Base-by-base conservation (phyloP, 768 basidiomycete species). In the Neoboletus magnificus region DNA sequence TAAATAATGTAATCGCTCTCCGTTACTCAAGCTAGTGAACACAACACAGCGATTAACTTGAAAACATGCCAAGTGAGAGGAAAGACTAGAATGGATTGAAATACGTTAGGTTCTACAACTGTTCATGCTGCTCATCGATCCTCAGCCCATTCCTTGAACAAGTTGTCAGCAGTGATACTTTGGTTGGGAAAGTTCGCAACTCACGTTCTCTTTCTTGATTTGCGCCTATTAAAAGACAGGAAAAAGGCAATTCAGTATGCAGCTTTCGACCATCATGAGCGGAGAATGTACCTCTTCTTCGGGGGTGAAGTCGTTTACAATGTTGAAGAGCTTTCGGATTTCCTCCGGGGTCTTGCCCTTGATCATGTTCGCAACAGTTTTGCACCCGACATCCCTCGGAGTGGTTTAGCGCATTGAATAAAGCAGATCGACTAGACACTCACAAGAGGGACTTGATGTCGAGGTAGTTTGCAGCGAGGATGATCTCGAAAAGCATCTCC, bases 321-420 rank as follows among this genome's bases (percentile, higher is more conserved):
- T 94, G 82, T 97, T 96, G 79, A 94, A 98, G 51, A 98, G 83
- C 69, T 98, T 98, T 55, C 96, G 88, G 63, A 99, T 98, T 77
- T 98, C 97, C 73, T 98, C 97, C 23, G 97, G 97, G 4, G 95
- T 96, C 83, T 99, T 99, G 33, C 97, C 97, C 79, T 99, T 98
- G 83, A 99, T 98, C 97, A 98, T 99, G 82, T 98, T 98, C 15
- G 97, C 97, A 5, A 97, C 95, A 4, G 93, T 97, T 81, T 97
- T 96, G 84, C 95, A 97, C 1, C 95, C 95, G 56, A 97, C 93
- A 68, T 97, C 95, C 62, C 93, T 96, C 62, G 36, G 29, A n/a
- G 22, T 30, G 29, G 49, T 57, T 35, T 44, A 56, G 46, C 32
- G 45, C n/a, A 16, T 23, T 23, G 43, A 32, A 18, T 49, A 18